Conservation (phyloP, 2,329 filamentous ascomycete species). For the Chaetomiaceae sp. region DNA sequence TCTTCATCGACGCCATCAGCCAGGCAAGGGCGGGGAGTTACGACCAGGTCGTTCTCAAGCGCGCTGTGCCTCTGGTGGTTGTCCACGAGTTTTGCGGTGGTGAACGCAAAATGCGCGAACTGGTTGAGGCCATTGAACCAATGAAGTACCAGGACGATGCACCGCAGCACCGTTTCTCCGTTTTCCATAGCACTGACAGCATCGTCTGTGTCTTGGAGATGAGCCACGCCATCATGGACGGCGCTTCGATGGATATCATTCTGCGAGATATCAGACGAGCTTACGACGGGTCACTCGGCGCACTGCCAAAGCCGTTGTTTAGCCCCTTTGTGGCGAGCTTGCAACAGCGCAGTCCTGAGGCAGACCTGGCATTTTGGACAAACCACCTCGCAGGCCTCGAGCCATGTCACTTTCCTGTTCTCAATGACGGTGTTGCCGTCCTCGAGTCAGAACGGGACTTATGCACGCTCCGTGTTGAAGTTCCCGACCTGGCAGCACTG, state of each 20-base stretch:
- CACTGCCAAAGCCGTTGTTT: constrained; percentile 11
- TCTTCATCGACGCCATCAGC: constrained; percentile 26
- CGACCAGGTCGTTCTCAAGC: constrained; percentile 29
- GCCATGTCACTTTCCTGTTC: constrained; percentile 41
- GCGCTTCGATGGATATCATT: constrained; percentile 45
- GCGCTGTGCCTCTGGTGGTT: constrained; percentile 9
- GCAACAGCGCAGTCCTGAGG: constrained; percentile 6
- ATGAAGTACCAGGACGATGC: constrained; percentile 24
- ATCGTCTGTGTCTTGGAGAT: constrained; percentile 45
- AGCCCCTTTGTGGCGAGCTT: constrained; percentile 21
- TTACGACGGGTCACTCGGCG: constrained; percentile 32
- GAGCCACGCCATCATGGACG: constrained; percentile 49
- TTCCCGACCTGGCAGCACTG: constrained; percentile 24
- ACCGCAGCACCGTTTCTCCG: constrained; percentile 34
- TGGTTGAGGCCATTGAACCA: constrained; percentile 30
- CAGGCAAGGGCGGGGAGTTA: constrained; percentile 16
- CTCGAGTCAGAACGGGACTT: constrained; percentile 9
- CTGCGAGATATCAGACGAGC: constrained; percentile 41
- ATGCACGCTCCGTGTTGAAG: constrained; percentile 24
- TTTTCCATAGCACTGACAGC: constrained; percentile 33
- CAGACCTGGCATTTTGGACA: constrained; percentile 37
- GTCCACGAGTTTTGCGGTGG: constrained; percentile 9
- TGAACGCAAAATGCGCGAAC: constrained; percentile 25
- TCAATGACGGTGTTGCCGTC: constrained; percentile 19
- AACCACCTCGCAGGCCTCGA: constrained; percentile 39